Conservation (phyloP, 305 asterid genomes). For the Rubia occidens region DNA sequence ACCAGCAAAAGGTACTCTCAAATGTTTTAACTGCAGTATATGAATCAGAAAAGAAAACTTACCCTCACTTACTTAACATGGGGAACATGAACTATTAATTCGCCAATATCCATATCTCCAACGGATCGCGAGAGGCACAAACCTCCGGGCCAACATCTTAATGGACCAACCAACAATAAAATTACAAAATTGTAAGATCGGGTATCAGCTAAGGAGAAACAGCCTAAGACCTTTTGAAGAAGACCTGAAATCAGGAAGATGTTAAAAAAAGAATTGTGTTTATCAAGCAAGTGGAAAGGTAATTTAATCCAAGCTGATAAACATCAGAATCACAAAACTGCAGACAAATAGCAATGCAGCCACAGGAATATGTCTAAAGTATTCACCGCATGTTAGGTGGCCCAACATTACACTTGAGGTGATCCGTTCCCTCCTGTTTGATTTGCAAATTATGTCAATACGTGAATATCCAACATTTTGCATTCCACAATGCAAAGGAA, state of each 20-base stretch:
- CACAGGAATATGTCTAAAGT: no score
- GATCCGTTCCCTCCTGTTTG: slow-evolving; percentile 85
- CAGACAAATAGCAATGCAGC: slow-evolving; percentile 15
- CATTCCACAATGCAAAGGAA: slow-evolving; percentile 12
- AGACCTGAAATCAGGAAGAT: background rate
- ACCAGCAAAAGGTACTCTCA: background rate
- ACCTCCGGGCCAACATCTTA: slow-evolving; percentile 99
- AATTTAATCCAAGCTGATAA: background rate
- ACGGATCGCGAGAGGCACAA: slow-evolving; percentile 95
- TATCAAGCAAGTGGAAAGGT: no score
- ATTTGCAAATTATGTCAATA: slow-evolving; percentile 22
- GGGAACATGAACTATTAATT: slow-evolving; percentile 95
- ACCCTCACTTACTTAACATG: slow-evolving; percentile 99
- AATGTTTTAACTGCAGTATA: background rate
- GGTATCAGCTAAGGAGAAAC: background rate
- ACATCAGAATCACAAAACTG: background rate
- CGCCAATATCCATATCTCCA: slow-evolving; percentile 99
- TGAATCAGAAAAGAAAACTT: slow-evolving; percentile 19
- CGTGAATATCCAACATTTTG: slow-evolving; percentile 13
- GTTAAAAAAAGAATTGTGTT: no score
- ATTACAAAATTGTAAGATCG: background rate
- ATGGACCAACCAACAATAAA: slow-evolving; percentile 72
- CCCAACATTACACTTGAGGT: slow-evolving; percentile 92
- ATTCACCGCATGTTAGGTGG: slow-evolving; percentile 94
- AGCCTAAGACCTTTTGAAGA: background rate